Evolutionary conservation across 257 asterid genomes (phyloP).

Genomic region (Solanum etuberosum): DNA sequence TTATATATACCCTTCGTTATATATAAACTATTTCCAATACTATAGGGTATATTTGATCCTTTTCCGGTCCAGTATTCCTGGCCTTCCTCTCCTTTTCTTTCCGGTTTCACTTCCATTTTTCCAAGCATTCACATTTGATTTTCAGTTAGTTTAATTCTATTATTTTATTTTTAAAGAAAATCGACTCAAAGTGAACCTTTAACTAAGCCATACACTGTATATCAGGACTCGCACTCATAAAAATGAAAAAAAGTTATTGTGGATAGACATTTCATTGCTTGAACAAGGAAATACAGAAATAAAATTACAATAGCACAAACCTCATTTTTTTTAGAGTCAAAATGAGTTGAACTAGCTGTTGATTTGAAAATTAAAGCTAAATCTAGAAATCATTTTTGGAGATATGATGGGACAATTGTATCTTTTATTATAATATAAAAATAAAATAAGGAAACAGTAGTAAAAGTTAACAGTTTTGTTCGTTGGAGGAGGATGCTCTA

Average conservation of each 20-base stretch:
- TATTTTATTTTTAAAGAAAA: no score
- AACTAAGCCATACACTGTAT: no score
- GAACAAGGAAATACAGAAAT: background rate
- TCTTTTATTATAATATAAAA: no score
- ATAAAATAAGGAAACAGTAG: background rate
- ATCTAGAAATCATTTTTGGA: no score
- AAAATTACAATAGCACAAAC: no score
- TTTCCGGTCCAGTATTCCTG: background rate
- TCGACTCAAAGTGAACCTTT: no score
- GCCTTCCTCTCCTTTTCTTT: no score
- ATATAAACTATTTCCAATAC: no score
- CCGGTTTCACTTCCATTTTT: background rate
- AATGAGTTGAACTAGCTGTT: background rate
- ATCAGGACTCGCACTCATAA: no score
- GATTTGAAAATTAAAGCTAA: background rate
- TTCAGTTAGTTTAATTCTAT: background rate
- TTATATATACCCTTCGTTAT: no score
- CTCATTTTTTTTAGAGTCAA: background rate
- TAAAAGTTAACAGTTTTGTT: background rate
- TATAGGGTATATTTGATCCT: no score
- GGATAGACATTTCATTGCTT: background rate
- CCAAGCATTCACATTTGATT: background rate
- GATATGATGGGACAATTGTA: background rate
- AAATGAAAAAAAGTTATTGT: background rate
- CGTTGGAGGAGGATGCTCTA: background rate